A percentile compares a stretch with the other conserved stretches of the same genome.
Conservation (phyloP, 345 rosid genomes). For the Raphanus raphanistrum region DNA sequence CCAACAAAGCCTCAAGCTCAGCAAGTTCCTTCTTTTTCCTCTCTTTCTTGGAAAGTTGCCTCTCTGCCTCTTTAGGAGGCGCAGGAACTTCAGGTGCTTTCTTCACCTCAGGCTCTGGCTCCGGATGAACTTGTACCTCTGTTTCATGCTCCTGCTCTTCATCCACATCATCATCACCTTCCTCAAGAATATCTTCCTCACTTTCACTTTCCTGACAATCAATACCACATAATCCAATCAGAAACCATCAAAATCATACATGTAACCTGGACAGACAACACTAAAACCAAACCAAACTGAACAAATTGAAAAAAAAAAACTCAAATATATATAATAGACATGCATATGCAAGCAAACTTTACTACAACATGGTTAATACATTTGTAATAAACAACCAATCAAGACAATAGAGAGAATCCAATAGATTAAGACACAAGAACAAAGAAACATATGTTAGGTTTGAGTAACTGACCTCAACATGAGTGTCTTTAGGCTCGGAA, state of each 20-base stretch:
- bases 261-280: not conserved
- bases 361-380: not conserved
- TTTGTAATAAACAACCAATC: not conserved
- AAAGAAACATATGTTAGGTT: not conserved
- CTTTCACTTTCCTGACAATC: constrained; percentile 76
- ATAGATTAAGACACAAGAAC: not conserved
- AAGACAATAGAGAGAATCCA: not conserved
- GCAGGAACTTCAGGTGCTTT: constrained; percentile 54
- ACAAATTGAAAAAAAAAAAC: not conserved
- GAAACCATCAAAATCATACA: not conserved
- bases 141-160: constrained; percentile 71
- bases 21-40: constrained; percentile 84
- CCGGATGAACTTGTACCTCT: constrained; percentile 45
- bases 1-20: constrained; percentile 87
- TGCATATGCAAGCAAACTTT: no score
- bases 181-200: constrained; percentile 77
- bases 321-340: not conserved
- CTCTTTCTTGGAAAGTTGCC: constrained; percentile 91
- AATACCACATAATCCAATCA: constrained; percentile 10
- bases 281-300: not conserved
- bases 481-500: constrained; percentile 35
- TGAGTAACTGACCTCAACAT: constrained; percentile 39
- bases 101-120: constrained; percentile 53
- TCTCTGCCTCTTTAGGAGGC: constrained; percentile 69
- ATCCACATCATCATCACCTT: constrained; percentile 78